Percentiles rank a stretch among this genome's conserved stretches.
phyloP scores from a whole-genome alignment of 1,139 yeast genomes.

The Yarrowia galli region DNA sequence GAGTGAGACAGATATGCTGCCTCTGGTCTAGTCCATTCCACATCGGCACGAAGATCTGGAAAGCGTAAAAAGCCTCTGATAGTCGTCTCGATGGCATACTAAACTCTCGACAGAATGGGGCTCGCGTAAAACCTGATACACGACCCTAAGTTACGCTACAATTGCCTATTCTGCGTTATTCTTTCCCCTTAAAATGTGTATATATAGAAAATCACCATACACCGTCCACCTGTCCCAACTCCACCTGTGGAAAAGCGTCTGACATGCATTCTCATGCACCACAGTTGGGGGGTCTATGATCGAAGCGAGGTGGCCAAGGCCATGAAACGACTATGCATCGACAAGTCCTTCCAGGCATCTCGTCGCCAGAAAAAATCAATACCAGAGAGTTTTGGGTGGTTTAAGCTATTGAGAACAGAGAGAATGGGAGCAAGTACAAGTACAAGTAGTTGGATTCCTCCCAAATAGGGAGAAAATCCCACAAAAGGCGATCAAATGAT shows the following conservation, averaged over 20 bases:
- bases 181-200: neutral
- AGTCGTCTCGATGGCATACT: neutral
- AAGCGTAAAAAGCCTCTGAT: neutral
- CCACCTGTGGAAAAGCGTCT: neutral
- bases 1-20: neutral
- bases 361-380: too few species aligned
- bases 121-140: neutral
- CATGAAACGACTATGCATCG: neutral
- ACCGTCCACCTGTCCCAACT: neutral
- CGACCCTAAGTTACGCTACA: neutral
- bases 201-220: slow-evolving; percentile 6
- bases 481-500: too few species aligned
- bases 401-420: too few species aligned
- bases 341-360: too few species aligned
- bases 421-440: too few species aligned
- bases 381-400: too few species aligned
- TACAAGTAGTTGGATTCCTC: too few species aligned
- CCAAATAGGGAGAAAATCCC: too few species aligned
- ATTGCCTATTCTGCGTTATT: neutral
- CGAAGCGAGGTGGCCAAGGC: neutral
- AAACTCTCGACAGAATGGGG: neutral
- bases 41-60: too few species aligned
- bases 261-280: neutral
- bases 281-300: neutral
- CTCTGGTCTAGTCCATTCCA: neutral